Conservation (phyloP, 1,284 basidiomycete species). For the Ustilago esculenta region DNA sequence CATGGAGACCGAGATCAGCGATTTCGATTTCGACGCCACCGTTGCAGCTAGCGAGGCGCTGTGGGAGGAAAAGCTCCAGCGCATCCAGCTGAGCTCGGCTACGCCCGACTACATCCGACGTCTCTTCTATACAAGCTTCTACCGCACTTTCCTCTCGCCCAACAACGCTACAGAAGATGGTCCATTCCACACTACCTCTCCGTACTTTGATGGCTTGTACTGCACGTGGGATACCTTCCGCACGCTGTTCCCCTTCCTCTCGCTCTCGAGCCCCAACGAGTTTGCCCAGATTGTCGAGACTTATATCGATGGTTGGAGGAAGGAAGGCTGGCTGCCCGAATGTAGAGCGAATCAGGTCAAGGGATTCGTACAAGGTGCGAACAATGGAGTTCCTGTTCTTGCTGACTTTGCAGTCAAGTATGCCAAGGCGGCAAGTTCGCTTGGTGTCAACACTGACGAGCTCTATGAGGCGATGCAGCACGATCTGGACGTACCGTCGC, state of each 20-base stretch:
- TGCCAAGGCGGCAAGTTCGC: conserved; percentile 22
- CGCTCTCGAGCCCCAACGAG: conserved; percentile 50
- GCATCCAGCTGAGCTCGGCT: conserved; percentile 44
- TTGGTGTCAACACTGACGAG: conserved; percentile 51
- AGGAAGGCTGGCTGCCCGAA: conserved; percentile 58
- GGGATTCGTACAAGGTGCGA: conserved; percentile 48
- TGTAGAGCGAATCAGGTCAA: conserved; percentile 59
- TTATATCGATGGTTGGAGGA: conserved; percentile 58
- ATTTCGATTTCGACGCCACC: conserved; percentile 48
- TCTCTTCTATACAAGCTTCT: conserved; percentile 58
- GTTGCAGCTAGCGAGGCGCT: conserved; percentile 25
- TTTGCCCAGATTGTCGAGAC: conserved; percentile 57
- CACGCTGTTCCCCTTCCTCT: conserved; percentile 57
- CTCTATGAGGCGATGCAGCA: conserved; percentile 52
- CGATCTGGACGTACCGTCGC: conserved; percentile 68
- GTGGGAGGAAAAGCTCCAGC: conserved; percentile 59
- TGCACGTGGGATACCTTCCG: conserved; percentile 53
- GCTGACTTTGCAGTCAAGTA: conserved; percentile 61
- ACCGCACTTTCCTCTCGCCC: conserved; percentile 59
- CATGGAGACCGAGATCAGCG: conserved; percentile 52
- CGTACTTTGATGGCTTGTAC: conserved; percentile 58
- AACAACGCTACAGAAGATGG: conserved; percentile 57
- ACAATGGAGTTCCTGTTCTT: conserved; percentile 51
- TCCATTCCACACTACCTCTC: conserved; percentile 27
- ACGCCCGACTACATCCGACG: conserved; percentile 50